Evolutionary conservation across 495 filamentous ascomycete species (phyloP).

Genomic region (Hypomontagnella submonticulosa): DNA sequence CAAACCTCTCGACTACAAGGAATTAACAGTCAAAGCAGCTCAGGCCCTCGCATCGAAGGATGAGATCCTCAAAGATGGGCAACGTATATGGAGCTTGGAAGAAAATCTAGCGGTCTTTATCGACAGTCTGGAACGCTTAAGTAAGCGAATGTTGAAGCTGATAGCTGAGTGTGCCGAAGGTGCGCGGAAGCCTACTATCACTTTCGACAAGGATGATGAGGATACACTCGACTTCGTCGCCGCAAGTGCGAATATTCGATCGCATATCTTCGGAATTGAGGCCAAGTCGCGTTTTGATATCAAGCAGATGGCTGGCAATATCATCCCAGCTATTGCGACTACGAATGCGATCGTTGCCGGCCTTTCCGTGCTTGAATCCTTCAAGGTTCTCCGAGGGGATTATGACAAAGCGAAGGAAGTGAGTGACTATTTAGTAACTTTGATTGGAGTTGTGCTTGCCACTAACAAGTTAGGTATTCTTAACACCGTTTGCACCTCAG

Average conservation of each 20-base stretch:
- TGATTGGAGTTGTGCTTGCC: conserved; percentile 35
- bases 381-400: conserved; percentile 86
- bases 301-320: conserved; percentile 99
- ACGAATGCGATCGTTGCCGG: conserved; percentile 97
- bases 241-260: conserved; percentile 87
- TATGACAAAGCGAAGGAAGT: conserved; percentile 68
- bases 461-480: conserved; percentile 69
- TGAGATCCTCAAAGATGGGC: conserved; percentile 71
- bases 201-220: conserved; percentile 96
- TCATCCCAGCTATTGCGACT: conserved; percentile 97
- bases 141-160: conserved; percentile 72
- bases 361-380: conserved; percentile 90
- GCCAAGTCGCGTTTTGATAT: conserved; percentile 92
- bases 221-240: conserved; percentile 97
- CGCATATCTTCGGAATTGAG: conserved; percentile 86
- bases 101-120: conserved; percentile 90
- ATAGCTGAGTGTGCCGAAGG: conserved; percentile 61
- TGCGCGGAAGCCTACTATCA: conserved; percentile 70
- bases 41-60: conserved; percentile 62
- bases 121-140: conserved; percentile 82
- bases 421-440: conserved; percentile 46
- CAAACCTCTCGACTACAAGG: conserved; percentile 72
- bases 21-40: conserved; percentile 56
- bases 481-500: conserved; percentile 83
- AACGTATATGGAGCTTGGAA: conserved; percentile 78